These are phyloP conservation scores for Phalaenopsis equestris DNA, from an alignment of 106 monocot species.

Conservation along the genomic window DNA sequence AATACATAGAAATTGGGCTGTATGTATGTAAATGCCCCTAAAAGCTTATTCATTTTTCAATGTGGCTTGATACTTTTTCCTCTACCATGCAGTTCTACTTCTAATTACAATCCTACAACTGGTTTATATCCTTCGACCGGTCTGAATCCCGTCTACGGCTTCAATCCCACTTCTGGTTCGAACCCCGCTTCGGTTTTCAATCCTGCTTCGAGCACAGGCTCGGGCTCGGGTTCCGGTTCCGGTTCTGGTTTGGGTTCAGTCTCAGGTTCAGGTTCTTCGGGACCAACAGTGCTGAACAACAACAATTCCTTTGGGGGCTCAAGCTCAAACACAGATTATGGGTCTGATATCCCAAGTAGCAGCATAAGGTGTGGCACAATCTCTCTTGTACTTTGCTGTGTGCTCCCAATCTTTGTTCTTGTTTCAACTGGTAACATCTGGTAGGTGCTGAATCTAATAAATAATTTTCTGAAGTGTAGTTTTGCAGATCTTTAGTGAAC, in stretches of 20 bases:
- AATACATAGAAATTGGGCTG: too few species aligned
- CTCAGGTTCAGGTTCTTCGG: background rate
- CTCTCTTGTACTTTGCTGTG: slow-evolving; percentile 20
- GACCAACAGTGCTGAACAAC: slow-evolving; percentile 33
- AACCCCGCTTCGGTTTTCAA: slow-evolving; percentile 15
- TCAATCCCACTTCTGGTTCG: slow-evolving; percentile 9
- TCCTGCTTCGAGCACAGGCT: background rate
- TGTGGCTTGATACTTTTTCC: background rate
- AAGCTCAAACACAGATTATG: slow-evolving; percentile 40
- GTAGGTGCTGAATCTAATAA: slow-evolving; percentile 4
- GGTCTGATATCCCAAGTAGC: slow-evolving; percentile 38
- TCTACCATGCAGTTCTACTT: slow-evolving; percentile 30
- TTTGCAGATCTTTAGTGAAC: background rate
- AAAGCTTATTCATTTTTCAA: background rate
- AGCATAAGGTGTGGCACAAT: slow-evolving; percentile 14
- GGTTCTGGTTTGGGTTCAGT: too few species aligned
- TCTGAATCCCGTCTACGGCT: background rate
- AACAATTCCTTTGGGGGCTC: slow-evolving; percentile 26
- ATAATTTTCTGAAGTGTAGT: background rate
- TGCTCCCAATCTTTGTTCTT: slow-evolving; percentile 12
- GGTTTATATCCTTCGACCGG: slow-evolving; percentile 6
- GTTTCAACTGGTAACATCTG: slow-evolving; percentile 16
- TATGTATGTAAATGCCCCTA: too few species aligned
- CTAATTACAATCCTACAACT: background rate
- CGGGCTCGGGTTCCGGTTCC: background rate